Percentiles rank a stretch among this genome's conserved stretches.
Evolutionary conservation across 1,139 yeast genomes (phyloP).

Genomic region (Pneumocystis oryctolagi): DNA sequence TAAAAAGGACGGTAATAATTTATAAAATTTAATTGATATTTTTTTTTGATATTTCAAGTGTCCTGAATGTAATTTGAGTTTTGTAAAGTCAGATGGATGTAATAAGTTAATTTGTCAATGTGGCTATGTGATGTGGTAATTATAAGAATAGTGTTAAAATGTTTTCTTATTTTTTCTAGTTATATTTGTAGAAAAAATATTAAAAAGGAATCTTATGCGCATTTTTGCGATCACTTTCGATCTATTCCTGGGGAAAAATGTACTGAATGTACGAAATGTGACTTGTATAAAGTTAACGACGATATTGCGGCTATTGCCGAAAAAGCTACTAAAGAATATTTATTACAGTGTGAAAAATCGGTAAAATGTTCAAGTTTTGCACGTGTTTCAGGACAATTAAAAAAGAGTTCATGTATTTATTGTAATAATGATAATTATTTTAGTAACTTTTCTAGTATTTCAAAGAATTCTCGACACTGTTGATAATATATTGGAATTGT

Average conservation of each 20-base stretch:
- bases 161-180: background rate
- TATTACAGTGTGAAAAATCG: background rate
- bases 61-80: slow-evolving; percentile 13
- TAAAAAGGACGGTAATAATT: slow-evolving; percentile 10
- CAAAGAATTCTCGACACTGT: background rate
- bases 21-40: background rate
- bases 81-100: slow-evolving; percentile 15
- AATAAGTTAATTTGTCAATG: slow-evolving; percentile 14
- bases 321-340: background rate
- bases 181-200: slow-evolving; percentile 14
- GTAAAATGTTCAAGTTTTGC: background rate
- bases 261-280: slow-evolving; percentile 15
- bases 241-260: slow-evolving; percentile 13
- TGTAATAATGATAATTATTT: background rate
- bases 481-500: background rate
- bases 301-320: slow-evolving; percentile 4
- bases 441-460: background rate
- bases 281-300: slow-evolving; percentile 15
- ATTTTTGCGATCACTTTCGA: slow-evolving; percentile 15
- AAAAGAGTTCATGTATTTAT: background rate
- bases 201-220: slow-evolving; percentile 12
- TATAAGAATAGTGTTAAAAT: background rate
- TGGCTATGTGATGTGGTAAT: slow-evolving; percentile 14
- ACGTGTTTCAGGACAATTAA: background rate
- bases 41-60: slow-evolving; percentile 5